These are phyloP conservation scores for Kodamaea hsintzibuensis DNA, from an alignment of 805 yeast genomes.

Conservation along the genomic window DNA sequence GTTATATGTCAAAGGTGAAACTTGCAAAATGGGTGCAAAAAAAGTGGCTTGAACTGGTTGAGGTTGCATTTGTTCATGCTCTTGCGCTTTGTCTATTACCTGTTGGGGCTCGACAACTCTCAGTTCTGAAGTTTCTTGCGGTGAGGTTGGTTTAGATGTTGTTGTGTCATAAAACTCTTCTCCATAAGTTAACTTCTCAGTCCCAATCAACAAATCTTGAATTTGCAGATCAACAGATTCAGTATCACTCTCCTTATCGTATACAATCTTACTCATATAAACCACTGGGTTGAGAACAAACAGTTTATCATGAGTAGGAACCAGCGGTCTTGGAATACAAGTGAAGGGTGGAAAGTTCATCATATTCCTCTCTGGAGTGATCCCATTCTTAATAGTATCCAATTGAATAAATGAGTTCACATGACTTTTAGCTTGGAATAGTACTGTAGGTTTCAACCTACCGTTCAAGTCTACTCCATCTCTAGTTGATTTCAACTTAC, in stretches of 20 bases:
- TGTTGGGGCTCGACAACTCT: too few relatives aligned
- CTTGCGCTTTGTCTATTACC: too few relatives aligned
- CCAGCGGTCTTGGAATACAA: conserved; percentile 20
- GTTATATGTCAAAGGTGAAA: not conserved
- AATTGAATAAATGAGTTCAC: conserved; percentile 12
- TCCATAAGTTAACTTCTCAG: conserved; percentile 17
- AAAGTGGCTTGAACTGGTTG: not conserved
- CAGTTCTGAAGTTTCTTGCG: not conserved
- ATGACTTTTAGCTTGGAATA: conserved; percentile 15
- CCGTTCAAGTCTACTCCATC: conserved; percentile 7
- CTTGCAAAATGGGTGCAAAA: not conserved
- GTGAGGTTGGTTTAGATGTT: not conserved
- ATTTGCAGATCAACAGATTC: conserved; percentile 15
- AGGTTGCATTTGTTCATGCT: not conserved
- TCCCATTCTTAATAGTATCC: conserved; percentile 15
- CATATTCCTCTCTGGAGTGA: conserved; percentile 24
- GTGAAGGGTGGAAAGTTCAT: conserved; percentile 27
- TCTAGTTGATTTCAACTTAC: conserved; percentile 12
- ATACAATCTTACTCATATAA: not conserved
- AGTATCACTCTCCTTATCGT: conserved; percentile 4
- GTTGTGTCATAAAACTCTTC: conserved; percentile 9
- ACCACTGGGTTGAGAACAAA: not conserved
- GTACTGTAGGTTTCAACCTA: conserved; percentile 12
- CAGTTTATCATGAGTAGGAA: conserved; percentile 4
- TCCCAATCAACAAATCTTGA: conserved; percentile 17